A percentile compares a stretch with the other conserved stretches of the same genome.
Conservation (phyloP, 192 early-diverging fungal species). For the Backusella parvicylindrica region DNA sequence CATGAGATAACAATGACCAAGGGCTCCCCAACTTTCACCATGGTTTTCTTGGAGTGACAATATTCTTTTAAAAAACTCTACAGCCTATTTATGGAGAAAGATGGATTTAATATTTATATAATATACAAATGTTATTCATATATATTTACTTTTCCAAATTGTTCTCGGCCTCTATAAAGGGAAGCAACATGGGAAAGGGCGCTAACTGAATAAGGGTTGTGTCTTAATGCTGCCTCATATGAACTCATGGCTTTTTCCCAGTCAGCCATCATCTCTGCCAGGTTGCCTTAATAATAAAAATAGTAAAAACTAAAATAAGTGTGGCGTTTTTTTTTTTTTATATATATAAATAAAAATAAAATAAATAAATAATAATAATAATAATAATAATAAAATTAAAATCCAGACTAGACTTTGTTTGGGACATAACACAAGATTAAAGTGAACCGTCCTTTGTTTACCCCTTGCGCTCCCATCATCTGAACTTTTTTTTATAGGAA, state of each 20-base stretch:
- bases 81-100: slow-evolving; percentile 51
- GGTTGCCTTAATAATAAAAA: slow-evolving; percentile 17
- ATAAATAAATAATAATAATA: background rate
- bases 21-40: slow-evolving; percentile 93
- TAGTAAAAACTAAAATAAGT: slow-evolving; percentile 3
- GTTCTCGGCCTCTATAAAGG: slow-evolving; percentile 77
- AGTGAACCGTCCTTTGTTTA: background rate
- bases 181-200: slow-evolving; percentile 85
- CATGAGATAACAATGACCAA: slow-evolving; percentile 96
- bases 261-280: slow-evolving; percentile 49
- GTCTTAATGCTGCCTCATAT: slow-evolving; percentile 86
- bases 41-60: slow-evolving; percentile 75
- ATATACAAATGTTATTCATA: background rate
- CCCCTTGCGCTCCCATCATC: background rate
- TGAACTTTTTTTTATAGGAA: slow-evolving; percentile 2
- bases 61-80: slow-evolving; percentile 90
- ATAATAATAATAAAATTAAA: slow-evolving; percentile 11
- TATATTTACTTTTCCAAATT: slow-evolving; percentile 68
- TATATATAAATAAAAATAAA: background rate
- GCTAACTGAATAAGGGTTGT: slow-evolving; percentile 85
- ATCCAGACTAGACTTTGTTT: slow-evolving; percentile 1
- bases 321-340: slow-evolving; percentile 1
- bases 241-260: slow-evolving; percentile 79
- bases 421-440: slow-evolving; percentile 2
- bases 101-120: background rate